Conservation (phyloP, 805 yeast genomes). For the Yarrowia alimentaria region DNA sequence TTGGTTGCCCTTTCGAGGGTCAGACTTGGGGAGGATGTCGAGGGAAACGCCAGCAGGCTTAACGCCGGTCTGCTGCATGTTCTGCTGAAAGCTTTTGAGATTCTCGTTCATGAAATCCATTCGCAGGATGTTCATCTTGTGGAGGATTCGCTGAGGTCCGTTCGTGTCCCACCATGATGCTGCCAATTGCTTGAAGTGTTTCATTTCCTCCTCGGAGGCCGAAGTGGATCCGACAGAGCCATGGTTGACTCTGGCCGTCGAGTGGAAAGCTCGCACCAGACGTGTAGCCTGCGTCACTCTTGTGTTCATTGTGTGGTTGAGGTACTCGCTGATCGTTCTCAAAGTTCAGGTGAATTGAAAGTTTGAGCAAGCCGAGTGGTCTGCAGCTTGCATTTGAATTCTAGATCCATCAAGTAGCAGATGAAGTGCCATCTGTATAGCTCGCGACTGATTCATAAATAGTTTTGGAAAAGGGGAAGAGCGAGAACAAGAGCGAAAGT, state of each 20-base stretch:
- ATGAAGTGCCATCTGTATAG: no score
- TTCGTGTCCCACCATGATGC: constrained; percentile 97
- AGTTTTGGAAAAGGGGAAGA: no score
- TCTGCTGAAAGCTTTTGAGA: constrained; percentile 37
- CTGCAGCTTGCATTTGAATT: no score
- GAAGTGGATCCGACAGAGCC: constrained; percentile 28
- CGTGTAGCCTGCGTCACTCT: constrained; percentile 14
- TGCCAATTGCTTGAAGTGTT: constrained; percentile 84
- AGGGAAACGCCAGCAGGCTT: constrained; percentile 77
- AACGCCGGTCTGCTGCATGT: constrained; percentile 1
- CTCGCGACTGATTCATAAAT: no score
- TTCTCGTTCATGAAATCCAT: constrained; percentile 80
- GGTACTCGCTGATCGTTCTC: no score
- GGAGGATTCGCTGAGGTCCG: constrained; percentile 91
- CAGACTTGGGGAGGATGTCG: constrained; percentile 58
- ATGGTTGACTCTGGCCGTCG: constrained; percentile 1
- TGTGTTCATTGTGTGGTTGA: constrained; percentile 23
- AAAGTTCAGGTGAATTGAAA: no score
- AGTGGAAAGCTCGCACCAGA: constrained; percentile 16
- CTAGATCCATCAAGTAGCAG: no score
- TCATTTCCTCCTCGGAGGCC: constrained; percentile 55
- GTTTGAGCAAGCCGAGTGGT: no score
- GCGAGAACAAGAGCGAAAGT: no score
- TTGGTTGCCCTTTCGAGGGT: constrained; percentile 43
- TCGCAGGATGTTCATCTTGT: constrained; percentile 87